Percentiles rank a stretch among this genome's conserved stretches.
phyloP scores from a whole-genome alignment of 2,329 filamentous ascomycete species.

The Zymoseptoria passerinii region DNA sequence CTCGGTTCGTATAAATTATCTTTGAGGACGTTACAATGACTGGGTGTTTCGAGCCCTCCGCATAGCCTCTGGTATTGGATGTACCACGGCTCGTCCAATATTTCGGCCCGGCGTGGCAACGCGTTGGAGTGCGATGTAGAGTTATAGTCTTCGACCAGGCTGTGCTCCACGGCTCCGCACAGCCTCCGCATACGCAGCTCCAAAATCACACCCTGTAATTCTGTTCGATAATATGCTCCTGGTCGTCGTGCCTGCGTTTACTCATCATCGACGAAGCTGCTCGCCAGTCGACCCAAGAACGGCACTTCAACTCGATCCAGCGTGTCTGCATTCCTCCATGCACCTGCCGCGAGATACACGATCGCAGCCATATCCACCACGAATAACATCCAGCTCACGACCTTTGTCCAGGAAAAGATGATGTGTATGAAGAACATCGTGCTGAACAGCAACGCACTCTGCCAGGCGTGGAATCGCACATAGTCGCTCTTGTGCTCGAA shows the following conservation, averaged over 20 bases:
- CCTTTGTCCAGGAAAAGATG: constrained; percentile 73
- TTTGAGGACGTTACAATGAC: too few species aligned
- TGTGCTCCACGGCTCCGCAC: not conserved
- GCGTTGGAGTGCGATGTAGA: not conserved
- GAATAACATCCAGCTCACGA: constrained; percentile 78
- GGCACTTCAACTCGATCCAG: constrained; percentile 72
- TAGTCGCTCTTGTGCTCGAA: constrained; percentile 94
- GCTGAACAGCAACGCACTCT: constrained; percentile 38
- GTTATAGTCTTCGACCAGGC: not conserved
- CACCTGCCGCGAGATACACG: constrained; percentile 64
- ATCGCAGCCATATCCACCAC: constrained; percentile 68
- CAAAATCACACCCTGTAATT: not conserved
- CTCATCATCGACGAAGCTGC: constrained; percentile 85
- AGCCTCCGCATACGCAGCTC: not conserved
- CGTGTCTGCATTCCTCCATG: constrained; percentile 72
- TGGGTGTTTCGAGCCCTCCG: too few species aligned
- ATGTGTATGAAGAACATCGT: constrained; percentile 66
- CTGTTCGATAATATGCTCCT: not conserved
- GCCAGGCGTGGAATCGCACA: constrained; percentile 96
- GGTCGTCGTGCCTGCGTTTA: constrained; percentile 24
- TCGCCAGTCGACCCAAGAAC: constrained; percentile 76
- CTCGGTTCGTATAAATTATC: too few species aligned
- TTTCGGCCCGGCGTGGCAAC: too few species aligned
- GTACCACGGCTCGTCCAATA: too few species aligned
- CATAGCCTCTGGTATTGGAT: too few species aligned